A percentile compares a stretch with the other conserved stretches of the same genome.
phyloP scores from a whole-genome alignment of 139 green algal species.

The Closterium sp. region DNA sequence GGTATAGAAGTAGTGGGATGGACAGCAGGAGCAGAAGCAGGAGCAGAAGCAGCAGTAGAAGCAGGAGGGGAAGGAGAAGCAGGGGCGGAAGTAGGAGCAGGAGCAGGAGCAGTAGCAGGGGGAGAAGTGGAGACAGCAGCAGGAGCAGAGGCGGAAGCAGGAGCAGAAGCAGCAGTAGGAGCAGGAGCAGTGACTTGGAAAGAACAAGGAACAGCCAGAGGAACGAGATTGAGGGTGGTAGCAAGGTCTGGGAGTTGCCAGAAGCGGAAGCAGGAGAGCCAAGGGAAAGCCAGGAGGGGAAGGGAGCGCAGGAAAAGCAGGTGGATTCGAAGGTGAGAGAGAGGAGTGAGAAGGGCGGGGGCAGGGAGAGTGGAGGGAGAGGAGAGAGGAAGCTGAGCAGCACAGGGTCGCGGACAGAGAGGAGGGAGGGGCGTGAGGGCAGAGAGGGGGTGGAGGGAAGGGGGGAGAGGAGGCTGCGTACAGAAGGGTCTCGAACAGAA shows the following conservation, averaged over 20 bases:
- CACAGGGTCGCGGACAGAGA: neutral
- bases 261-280: neutral
- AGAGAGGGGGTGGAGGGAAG: neutral
- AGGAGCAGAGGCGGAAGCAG: too few species aligned
- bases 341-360: neutral
- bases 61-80: neutral
- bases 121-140: too few species aligned
- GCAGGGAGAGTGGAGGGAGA: neutral
- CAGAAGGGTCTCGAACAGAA: neutral
- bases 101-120: neutral
- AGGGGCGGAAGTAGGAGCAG: neutral
- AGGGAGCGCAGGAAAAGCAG: neutral
- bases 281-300: neutral
- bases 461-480: neutral
- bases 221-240: neutral
- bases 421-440: neutral
- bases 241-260: neutral
- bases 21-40: neutral
- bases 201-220: neutral
- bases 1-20: neutral
- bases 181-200: neutral
- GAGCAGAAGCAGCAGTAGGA: too few species aligned
- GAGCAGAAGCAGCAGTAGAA: neutral
- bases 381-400: neutral
- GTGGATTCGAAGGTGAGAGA: neutral